Percentiles rank a stretch among this genome's conserved stretches.
phyloP scores from a whole-genome alignment of 805 yeast species.

The Tanozyma kutaoensis region DNA sequence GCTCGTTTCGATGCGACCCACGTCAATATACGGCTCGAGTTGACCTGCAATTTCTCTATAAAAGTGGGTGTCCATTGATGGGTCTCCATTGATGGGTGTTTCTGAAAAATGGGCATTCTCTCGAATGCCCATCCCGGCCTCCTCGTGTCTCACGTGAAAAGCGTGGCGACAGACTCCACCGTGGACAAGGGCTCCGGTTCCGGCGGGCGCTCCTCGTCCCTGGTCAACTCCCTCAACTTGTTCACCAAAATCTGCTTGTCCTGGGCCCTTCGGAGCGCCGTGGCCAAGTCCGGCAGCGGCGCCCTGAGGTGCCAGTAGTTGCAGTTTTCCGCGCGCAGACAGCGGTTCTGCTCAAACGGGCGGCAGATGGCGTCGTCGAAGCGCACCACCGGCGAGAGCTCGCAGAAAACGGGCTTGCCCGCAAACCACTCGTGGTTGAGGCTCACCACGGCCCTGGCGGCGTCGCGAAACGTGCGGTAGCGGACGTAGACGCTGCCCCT shows the following conservation, averaged over 20 bases:
- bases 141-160: no score
- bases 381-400: slow-evolving; percentile 60
- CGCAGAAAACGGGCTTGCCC: slow-evolving; percentile 66
- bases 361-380: slow-evolving; percentile 66
- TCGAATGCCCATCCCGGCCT: no score
- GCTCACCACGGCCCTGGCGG: slow-evolving; percentile 42
- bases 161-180: no score
- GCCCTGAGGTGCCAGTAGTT: slow-evolving; percentile 72
- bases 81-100: no score
- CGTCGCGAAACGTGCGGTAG: slow-evolving; percentile 41
- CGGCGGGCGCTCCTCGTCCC: no score
- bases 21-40: no score
- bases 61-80: no score
- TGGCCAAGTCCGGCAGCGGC: slow-evolving; percentile 18
- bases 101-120: no score
- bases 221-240: slow-evolving; percentile 5
- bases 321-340: slow-evolving; percentile 75
- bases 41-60: no score
- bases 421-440: slow-evolving; percentile 78
- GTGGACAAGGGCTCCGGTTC: no score
- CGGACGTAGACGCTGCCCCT: slow-evolving; percentile 76
- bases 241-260: slow-evolving; percentile 12
- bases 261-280: slow-evolving; percentile 18
- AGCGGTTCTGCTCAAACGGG: slow-evolving; percentile 46
- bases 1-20: no score